Evolutionary conservation across 495 filamentous ascomycete species (phyloP), one percentile per base, ranked within the genome.

Genomic region (Aspergillus haitiensis): DNA sequence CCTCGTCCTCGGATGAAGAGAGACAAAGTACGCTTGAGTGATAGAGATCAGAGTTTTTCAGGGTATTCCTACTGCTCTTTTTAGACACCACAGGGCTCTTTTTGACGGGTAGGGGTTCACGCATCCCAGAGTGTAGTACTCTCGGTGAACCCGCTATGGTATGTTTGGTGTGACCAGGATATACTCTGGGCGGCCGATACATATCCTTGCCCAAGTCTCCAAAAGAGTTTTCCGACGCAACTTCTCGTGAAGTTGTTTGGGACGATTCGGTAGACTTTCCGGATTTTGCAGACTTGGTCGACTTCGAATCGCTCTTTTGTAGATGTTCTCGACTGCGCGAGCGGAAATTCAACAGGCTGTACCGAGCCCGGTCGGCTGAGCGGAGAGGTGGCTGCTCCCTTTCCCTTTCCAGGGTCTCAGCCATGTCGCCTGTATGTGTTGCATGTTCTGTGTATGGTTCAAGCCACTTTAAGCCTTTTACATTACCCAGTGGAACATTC

Each of bases 1-100:
- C 71, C 62, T 84, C 82, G 53, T 82, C 78, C 46, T 83, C 82
- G 0, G 82, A 85, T 13, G 82, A 85, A 2, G 82, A 85, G 13
- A 84, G 74, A 34, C 76, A 82, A 6, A 85, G 75, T 10, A 84
- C 75, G 62, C 82, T 85, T 8, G 75, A 75, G 10, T 77, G 75
- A 40, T 77, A 75, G 50, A 84, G 67, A 52, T 85, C 80, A 8
- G 64, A 63, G 37, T 72, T 76, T 47, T 72, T 76, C 61, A 83
- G 64, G 6, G 75, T 76, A 46, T 70, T 80, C 55, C 72, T 75
- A 64, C 74, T 74, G 37, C 69, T 75, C 58, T 76, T 78, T 56
- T 76, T 76, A 8, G 70, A 74, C 60, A 76, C 49, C 11, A 7
- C 37, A 0, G 65, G 45, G 40, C 61, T 65, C 53, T 68, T 66